Conservation (phyloP, 23 red algal genomes). For the Gracilaria vermiculophylla region DNA sequence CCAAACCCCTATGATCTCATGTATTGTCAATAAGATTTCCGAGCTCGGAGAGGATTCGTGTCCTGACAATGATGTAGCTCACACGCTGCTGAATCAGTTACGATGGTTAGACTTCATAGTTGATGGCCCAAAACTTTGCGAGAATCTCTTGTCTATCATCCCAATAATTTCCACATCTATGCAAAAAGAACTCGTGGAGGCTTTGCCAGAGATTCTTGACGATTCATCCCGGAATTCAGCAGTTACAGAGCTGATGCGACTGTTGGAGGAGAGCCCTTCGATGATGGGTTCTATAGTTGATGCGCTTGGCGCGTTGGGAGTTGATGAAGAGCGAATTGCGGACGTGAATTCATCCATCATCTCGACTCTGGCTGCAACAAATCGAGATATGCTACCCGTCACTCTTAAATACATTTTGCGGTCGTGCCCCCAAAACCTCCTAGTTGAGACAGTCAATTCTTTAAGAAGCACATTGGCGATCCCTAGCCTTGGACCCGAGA, state of each 20-base stretch:
- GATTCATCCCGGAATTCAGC: conserved; percentile 37
- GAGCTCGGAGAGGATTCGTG: conserved; percentile 43
- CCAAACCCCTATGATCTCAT: conserved; percentile 36
- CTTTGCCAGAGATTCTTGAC: conserved; percentile 64
- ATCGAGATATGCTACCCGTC: conserved; percentile 59
- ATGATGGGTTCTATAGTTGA: conserved; percentile 61
- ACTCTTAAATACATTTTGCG: conserved; percentile 48
- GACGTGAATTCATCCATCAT: conserved; percentile 66
- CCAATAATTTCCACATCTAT: conserved; percentile 35
- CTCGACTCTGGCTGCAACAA: conserved; percentile 37
- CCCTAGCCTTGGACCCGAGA: conserved; percentile 40
- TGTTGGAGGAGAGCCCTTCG: conserved; percentile 39
- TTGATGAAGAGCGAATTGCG: conserved; percentile 26
- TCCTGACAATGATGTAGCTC: conserved; percentile 44
- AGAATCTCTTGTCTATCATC: conserved; percentile 52
- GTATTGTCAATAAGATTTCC: conserved; percentile 50
- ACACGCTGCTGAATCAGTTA: conserved; percentile 33
- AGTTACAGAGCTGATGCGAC: conserved; percentile 35
- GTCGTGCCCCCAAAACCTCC: conserved; percentile 40
- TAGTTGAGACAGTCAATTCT: conserved; percentile 33
- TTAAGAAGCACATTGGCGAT: conserved; percentile 49
- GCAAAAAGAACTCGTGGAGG: conserved; percentile 50
- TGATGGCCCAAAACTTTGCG: conserved; percentile 41
- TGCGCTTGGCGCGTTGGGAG: conserved; percentile 49
- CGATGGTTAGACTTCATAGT: conserved; percentile 64